A percentile compares a stretch with the other conserved stretches of the same genome.
Conservation (phyloP, 164 flowering plant species). For the Liriodendron chinense region DNA sequence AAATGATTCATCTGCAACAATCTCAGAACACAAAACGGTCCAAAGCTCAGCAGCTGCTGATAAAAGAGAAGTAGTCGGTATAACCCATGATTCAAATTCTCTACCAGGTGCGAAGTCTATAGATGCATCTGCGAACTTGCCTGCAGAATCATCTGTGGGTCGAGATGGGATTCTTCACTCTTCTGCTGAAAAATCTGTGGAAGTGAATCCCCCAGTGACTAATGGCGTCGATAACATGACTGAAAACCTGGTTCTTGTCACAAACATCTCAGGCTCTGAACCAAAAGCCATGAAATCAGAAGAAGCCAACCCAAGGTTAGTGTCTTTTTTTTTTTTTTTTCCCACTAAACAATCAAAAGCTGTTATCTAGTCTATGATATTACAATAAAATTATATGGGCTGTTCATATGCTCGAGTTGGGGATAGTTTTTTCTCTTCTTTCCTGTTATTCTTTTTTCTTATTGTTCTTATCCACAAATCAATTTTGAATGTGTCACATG, state of each 20-base stretch:
- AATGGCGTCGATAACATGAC: background rate
- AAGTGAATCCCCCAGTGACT: slow-evolving; percentile 1
- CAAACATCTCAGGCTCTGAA: background rate
- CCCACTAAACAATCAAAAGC: background rate
- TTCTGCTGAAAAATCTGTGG: slow-evolving; percentile 1
- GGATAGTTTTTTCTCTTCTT: background rate
- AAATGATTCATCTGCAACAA: slow-evolving; percentile 31
- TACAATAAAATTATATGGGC: background rate
- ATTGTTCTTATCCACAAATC: background rate
- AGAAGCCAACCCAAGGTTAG: background rate
- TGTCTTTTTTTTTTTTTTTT: too few relatives aligned
- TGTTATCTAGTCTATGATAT: background rate
- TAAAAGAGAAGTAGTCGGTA: slow-evolving; percentile 3
- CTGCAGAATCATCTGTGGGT: slow-evolving; percentile 7
- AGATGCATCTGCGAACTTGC: slow-evolving; percentile 12
- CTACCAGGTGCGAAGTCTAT: slow-evolving; percentile 2
- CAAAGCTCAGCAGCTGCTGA: slow-evolving; percentile 14
- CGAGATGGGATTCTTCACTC: slow-evolving; percentile 11
- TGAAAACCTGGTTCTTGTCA: background rate
- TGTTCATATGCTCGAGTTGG: background rate
- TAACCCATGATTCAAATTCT: slow-evolving; percentile 11
- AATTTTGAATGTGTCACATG: too few relatives aligned
- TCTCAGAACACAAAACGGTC: slow-evolving; percentile 21
- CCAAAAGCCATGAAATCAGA: background rate
- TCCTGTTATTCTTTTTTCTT: too few relatives aligned